phyloP scores from a whole-genome alignment of 1,284 basidiomycete species.

The Fereydounia khargensis region DNA sequence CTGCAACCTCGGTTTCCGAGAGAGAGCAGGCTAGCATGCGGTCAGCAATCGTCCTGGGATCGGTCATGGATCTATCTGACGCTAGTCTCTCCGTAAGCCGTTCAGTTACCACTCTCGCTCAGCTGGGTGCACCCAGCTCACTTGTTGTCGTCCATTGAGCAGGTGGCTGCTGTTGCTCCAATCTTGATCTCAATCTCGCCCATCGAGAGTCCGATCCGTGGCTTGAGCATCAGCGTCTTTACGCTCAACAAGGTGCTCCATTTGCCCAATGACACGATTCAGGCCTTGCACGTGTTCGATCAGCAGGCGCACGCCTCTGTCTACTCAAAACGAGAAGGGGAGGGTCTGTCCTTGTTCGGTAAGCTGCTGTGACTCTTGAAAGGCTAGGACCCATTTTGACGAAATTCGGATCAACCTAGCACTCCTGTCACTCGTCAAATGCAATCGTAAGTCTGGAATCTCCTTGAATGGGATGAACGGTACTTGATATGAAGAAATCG shows the following conservation, averaged over 20 bases:
- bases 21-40: slow-evolving; percentile 1
- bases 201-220: too few relatives aligned
- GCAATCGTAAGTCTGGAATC: neutral
- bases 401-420: too few relatives aligned
- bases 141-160: too few relatives aligned
- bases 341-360: too few relatives aligned
- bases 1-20: neutral
- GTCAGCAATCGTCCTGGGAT: slow-evolving; percentile 9
- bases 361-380: too few relatives aligned
- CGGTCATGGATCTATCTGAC: slow-evolving; percentile 13
- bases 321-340: too few relatives aligned
- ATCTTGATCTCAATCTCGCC: too few relatives aligned
- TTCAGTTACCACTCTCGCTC: neutral
- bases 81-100: slow-evolving; percentile 15
- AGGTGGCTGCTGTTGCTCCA: too few relatives aligned
- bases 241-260: neutral
- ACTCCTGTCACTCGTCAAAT: neutral
- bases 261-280: neutral
- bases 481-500: slow-evolving; percentile 13
- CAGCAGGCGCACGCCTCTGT: neutral
- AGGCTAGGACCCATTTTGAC: too few relatives aligned
- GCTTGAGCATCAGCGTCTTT: neutral
- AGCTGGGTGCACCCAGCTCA: too few relatives aligned
- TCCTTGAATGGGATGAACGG: slow-evolving; percentile 12
- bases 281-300: neutral